phyloP scores from a whole-genome alignment of 495 filamentous ascomycete species.

The Penicillium silybi region DNA sequence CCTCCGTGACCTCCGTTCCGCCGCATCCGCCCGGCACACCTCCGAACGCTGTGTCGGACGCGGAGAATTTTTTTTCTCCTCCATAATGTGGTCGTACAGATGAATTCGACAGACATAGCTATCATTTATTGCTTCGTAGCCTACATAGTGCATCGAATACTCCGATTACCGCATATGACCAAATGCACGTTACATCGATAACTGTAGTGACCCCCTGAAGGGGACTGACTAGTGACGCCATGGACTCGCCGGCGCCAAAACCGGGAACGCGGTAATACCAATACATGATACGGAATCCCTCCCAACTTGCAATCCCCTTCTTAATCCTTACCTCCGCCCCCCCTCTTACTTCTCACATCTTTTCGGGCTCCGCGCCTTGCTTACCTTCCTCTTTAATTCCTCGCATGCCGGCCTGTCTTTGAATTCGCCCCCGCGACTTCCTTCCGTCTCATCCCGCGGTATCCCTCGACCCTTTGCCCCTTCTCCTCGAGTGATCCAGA shows the following conservation, averaged over 20 bases:
- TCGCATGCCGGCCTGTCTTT: conserved; percentile 29
- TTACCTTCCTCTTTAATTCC: conserved; percentile 20
- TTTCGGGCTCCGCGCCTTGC: conserved; percentile 23
- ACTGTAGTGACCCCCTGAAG: neutral
- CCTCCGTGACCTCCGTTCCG: conserved; percentile 32
- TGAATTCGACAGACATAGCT: neutral
- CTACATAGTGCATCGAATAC: neutral
- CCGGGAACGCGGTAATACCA: conserved; percentile 15
- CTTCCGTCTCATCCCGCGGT: conserved; percentile 22
- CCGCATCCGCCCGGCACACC: conserved; percentile 28
- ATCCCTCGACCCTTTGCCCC: conserved; percentile 22
- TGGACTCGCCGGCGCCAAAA: conserved; percentile 17
- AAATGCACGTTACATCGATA: neutral
- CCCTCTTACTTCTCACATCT: conserved; percentile 12
- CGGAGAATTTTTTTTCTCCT: neutral
- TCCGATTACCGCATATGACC: neutral
- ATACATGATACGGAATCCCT: conserved; percentile 7
- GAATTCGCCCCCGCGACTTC: conserved; percentile 18
- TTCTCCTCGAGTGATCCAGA: conserved; percentile 21
- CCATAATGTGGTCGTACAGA: neutral
- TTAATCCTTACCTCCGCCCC: conserved; percentile 15
- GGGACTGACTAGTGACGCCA: conserved; percentile 20
- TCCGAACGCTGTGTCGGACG: conserved; percentile 5
- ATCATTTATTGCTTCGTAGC: neutral
- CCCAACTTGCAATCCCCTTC: conserved; percentile 10